These are phyloP conservation scores for sweet orange (Citrus sinensis) DNA, from an alignment of 345 rosid genomes.

Conservation along the genomic window DVS_A1.0 CM039163.1:18517001-18517500, in stretches of 20 bases:
- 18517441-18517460: neutral
- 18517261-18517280: neutral
- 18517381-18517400: neutral
- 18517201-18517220: neutral
- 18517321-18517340: neutral
- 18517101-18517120: neutral
- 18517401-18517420: neutral
- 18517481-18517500: neutral
- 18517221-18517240: neutral
- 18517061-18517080: neutral
- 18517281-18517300: neutral
- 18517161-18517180: neutral
- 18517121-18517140: neutral
- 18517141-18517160: neutral
- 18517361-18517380: neutral
- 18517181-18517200: neutral
- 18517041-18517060: neutral
- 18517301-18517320: neutral
- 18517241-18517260: neutral
- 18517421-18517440: neutral
- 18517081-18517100: neutral
- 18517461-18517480: neutral
- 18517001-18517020: neutral
- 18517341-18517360: neutral
- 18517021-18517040: neutral